Conservation (phyloP, 2,329 filamentous ascomycete genomes). For the Rhytidhysteron rufulum region DNA sequence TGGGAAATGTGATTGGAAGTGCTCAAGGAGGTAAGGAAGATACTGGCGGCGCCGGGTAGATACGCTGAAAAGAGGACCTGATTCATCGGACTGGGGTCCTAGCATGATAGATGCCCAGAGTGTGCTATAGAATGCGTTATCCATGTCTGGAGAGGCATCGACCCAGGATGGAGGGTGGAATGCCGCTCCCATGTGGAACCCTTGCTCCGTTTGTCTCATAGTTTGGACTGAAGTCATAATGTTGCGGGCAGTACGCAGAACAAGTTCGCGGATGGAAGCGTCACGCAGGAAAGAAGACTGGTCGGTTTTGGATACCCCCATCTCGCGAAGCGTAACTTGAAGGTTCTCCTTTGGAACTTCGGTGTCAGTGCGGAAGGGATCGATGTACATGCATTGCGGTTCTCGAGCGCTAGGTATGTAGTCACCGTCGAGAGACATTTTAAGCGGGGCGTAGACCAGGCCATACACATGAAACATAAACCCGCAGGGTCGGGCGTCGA, state of each 20-base stretch:
- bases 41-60: slow-evolving; percentile 49
- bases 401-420: slow-evolving; percentile 24
- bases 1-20: slow-evolving; percentile 62
- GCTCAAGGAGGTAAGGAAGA: slow-evolving; percentile 61
- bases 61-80: slow-evolving; percentile 11
- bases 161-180: slow-evolving; percentile 16
- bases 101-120: slow-evolving; percentile 63
- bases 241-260: slow-evolving; percentile 74
- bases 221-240: slow-evolving; percentile 69
- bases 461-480: slow-evolving; percentile 84
- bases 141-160: slow-evolving; percentile 44
- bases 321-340: slow-evolving; percentile 54
- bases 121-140: slow-evolving; percentile 65
- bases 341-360: slow-evolving; percentile 64
- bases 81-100: slow-evolving; percentile 18
- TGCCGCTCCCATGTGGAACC: slow-evolving; percentile 7
- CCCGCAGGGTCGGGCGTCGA: slow-evolving; percentile 74
- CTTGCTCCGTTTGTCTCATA: slow-evolving; percentile 26
- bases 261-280: slow-evolving; percentile 63
- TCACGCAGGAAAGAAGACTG: slow-evolving; percentile 58
- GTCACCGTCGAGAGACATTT: slow-evolving; percentile 49
- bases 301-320: slow-evolving; percentile 40
- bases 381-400: slow-evolving; percentile 67
- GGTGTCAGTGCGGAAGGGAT: slow-evolving; percentile 68
- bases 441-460: slow-evolving; percentile 62